A percentile compares a stretch with the other conserved stretches of the same genome.
phyloP scores from a whole-genome alignment of 2,329 filamentous ascomycete species.

The Sporothrix dimorphospora region DNA sequence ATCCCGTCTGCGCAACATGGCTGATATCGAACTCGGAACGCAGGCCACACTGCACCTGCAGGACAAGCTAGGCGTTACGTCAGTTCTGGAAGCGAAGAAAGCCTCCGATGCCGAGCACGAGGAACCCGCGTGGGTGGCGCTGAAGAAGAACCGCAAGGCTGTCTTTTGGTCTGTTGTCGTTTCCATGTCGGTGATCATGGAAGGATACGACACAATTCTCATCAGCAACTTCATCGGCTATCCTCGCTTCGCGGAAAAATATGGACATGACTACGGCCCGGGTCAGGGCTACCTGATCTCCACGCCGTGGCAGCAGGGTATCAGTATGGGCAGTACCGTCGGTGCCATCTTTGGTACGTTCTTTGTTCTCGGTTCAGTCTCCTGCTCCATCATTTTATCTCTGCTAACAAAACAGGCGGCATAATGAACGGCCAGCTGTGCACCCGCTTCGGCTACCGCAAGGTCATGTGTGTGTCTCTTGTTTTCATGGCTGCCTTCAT shows the following conservation, averaged over 20 bases:
- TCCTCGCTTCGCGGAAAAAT: conserved; percentile 36
- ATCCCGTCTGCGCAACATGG: conserved; percentile 1
- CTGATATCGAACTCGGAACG: conserved; percentile 1
- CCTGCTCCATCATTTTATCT: background rate
- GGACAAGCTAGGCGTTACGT: background rate
- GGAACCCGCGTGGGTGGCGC: background rate
- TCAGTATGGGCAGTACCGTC: conserved; percentile 44
- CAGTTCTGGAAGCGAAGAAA: conserved; percentile 21
- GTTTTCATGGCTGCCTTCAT: conserved; percentile 48
- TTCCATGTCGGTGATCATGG: conserved; percentile 35
- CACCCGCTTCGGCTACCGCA: conserved; percentile 48
- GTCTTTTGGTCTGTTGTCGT: conserved; percentile 31
- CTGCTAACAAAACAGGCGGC: background rate
- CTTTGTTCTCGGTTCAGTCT: background rate
- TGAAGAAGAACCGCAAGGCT: conserved; percentile 26
- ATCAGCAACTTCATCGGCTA: conserved; percentile 35
- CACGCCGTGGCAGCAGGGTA: conserved; percentile 54
- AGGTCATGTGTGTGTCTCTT: conserved; percentile 49
- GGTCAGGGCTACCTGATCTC: conserved; percentile 45
- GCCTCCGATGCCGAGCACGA: conserved; percentile 17
- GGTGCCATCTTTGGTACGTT: conserved; percentile 53
- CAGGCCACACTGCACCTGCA: conserved; percentile 8
- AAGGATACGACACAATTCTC: conserved; percentile 37
- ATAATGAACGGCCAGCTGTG: conserved; percentile 53
- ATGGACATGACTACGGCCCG: conserved; percentile 38